Conservation (phyloP, 2,329 filamentous ascomycete genomes). For the Pestalotiopsis sp. region DNA sequence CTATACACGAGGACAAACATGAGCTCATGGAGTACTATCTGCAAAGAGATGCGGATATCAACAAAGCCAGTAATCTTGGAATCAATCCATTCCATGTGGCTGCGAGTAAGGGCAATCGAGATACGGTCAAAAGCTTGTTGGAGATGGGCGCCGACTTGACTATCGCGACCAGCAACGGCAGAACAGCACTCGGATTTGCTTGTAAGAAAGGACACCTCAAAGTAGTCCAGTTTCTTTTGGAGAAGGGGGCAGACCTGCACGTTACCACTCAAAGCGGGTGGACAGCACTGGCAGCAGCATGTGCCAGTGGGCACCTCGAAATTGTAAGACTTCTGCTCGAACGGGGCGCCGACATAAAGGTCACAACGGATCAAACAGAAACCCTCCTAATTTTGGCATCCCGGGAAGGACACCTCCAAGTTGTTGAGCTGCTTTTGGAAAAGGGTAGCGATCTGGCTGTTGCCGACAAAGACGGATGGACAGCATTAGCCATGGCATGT, state of each 20-base stretch:
- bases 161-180: background rate
- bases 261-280: slow-evolving; percentile 23
- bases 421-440: background rate
- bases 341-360: background rate
- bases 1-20: background rate
- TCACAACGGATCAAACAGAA: background rate
- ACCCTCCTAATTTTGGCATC: background rate
- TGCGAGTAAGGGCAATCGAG: background rate
- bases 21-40: background rate
- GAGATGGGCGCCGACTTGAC: background rate
- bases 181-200: background rate
- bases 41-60: background rate
- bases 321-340: background rate
- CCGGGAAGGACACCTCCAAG: background rate
- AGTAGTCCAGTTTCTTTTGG: background rate
- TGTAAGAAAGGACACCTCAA: background rate
- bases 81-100: background rate
- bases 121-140: background rate
- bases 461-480: too few relatives aligned
- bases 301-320: background rate
- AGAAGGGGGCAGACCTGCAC: slow-evolving; percentile 18
- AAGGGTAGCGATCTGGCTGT: too few relatives aligned
- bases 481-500: too few relatives aligned
- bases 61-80: background rate
- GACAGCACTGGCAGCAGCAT: background rate